Conservation (phyloP, 768 basidiomycete species). For the Gymnopilus dilepis region DNA sequence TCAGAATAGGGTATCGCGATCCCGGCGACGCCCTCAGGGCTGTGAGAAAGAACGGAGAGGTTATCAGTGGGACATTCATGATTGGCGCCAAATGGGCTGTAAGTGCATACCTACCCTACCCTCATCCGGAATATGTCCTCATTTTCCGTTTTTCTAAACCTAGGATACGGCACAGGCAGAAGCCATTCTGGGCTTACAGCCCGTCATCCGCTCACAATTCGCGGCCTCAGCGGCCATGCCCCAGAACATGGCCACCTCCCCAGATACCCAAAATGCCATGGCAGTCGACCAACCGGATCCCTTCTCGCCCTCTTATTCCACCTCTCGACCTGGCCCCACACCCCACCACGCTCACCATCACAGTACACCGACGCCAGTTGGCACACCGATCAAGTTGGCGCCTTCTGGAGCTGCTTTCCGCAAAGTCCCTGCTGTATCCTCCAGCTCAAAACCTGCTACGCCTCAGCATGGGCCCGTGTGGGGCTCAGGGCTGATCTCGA, state of each 20-base stretch:
- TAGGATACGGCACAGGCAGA: slow-evolving; percentile 71
- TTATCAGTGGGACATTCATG: slow-evolving; percentile 80
- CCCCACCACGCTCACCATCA: slow-evolving; percentile 24
- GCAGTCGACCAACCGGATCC: slow-evolving; percentile 45
- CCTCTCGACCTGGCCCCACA: background rate
- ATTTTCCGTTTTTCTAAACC: background rate
- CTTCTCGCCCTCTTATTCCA: background rate
- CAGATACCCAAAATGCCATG: slow-evolving; percentile 44
- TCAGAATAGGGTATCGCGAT: slow-evolving; percentile 76
- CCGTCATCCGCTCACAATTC: slow-evolving; percentile 31
- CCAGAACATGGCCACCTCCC: slow-evolving; percentile 17
- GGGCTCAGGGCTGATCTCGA: slow-evolving; percentile 22
- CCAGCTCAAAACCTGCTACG: slow-evolving; percentile 32
- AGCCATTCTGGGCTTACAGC: slow-evolving; percentile 48
- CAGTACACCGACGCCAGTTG: slow-evolving; percentile 49
- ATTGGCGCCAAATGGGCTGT: slow-evolving; percentile 88
- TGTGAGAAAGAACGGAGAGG: slow-evolving; percentile 82
- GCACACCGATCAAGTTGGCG: slow-evolving; percentile 74
- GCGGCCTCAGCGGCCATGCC: slow-evolving; percentile 25
- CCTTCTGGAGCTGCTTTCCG: slow-evolving; percentile 78
- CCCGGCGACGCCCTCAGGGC: slow-evolving; percentile 79
- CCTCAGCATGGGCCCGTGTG: slow-evolving; percentile 32
- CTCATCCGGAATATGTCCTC: slow-evolving; percentile 7
- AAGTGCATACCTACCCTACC: slow-evolving; percentile 35
- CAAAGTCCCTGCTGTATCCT: slow-evolving; percentile 40